Evolutionary conservation across 2,329 filamentous ascomycete genomes (phyloP).

Genomic region (Chalaropsis ovoidea): DNA sequence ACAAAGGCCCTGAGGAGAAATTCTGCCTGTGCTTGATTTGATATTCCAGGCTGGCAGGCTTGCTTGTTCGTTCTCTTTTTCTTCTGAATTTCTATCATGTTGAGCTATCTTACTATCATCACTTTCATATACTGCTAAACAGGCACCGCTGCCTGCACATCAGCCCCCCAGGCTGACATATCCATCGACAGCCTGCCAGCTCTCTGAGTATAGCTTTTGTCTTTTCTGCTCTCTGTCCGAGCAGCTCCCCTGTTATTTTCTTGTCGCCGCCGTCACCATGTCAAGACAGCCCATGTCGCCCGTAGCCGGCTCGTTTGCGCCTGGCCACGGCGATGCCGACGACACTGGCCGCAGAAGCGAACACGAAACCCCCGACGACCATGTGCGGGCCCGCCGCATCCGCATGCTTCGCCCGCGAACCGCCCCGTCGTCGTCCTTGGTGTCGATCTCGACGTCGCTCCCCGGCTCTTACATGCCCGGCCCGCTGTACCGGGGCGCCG

Average conservation of each 20-base stretch:
- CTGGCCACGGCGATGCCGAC: background rate
- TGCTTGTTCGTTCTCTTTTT: background rate
- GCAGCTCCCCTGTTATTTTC: background rate
- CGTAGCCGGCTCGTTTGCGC: background rate
- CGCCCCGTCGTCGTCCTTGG: conserved; percentile 17
- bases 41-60: background rate
- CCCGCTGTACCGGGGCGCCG: background rate
- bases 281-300: background rate
- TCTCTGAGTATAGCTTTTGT: background rate
- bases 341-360: background rate
- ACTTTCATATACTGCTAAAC: conserved; percentile 8
- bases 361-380: background rate
- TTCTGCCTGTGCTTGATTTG: background rate
- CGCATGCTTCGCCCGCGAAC: conserved; percentile 13
- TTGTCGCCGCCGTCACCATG: conserved; percentile 2
- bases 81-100: conserved; percentile 11
- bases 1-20: background rate
- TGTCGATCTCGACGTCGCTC: conserved; percentile 9
- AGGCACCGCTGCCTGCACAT: background rate
- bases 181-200: background rate
- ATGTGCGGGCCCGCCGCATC: background rate
- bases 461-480: background rate
- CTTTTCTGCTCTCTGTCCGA: background rate
- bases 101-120: conserved; percentile 4
- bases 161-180: background rate